A percentile compares a stretch with the other conserved stretches of the same genome.
These are phyloP conservation scores for Podila clonocystis DNA, from an alignment of 192 early-diverging fungal genomes.

Conservation along the genomic window DNA sequence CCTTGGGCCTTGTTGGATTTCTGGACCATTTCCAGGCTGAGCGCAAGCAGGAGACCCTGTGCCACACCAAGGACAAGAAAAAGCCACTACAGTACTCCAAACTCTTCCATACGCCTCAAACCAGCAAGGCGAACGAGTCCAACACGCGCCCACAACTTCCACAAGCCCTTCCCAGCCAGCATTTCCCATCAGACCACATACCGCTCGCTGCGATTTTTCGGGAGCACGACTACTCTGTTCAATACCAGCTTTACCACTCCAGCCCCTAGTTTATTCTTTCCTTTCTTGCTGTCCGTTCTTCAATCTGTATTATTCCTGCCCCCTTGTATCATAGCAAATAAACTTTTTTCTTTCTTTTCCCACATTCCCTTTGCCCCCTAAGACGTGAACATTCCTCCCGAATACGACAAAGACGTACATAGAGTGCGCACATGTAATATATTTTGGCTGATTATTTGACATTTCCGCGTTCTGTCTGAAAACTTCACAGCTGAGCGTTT, in stretches of 20 bases:
- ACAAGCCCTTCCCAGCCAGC: constrained; percentile 28
- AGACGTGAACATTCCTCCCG: neutral
- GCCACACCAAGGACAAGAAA: neutral
- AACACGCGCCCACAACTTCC: constrained; percentile 19
- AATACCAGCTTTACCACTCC: neutral
- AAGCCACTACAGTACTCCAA: constrained; percentile 29
- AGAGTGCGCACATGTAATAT: neutral
- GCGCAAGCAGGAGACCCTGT: neutral
- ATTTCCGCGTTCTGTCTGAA: neutral
- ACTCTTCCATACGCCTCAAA: constrained; percentile 8
- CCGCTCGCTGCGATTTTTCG: constrained; percentile 41
- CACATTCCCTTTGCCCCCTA: neutral
- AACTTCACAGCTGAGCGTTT: constrained; percentile 12
- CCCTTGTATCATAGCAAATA: neutral
- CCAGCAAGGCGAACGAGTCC: neutral
- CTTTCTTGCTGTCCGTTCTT: neutral
- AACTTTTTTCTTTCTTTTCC: neutral
- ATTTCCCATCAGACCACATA: constrained; percentile 49
- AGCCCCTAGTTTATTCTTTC: neutral
- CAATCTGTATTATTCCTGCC: neutral
- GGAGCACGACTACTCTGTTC: constrained; percentile 25
- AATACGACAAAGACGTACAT: no score
- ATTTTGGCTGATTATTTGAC: neutral
- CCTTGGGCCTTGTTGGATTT: constrained; percentile 39
- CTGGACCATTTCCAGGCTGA: constrained; percentile 27